Base-by-base conservation (phyloP, 768 basidiomycete genomes). In the Xanthoconium purpureum region DNA sequence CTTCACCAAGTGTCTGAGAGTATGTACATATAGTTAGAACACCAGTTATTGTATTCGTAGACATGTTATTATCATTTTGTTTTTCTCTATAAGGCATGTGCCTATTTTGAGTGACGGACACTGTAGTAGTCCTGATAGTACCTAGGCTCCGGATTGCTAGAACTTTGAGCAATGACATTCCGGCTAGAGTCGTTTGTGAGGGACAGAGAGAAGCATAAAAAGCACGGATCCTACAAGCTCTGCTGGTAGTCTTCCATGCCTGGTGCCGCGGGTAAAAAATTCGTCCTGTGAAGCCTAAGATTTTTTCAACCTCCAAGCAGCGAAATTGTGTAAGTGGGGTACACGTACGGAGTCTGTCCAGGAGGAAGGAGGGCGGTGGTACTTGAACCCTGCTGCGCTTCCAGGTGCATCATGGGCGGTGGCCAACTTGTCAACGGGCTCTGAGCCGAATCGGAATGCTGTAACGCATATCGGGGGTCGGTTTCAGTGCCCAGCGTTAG, bases 141-240 rank as follows among this genome's bases (percentile, higher is more conserved):
- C 12, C 8, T 15, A 7, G 53, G 29, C n/a, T n/a, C 52, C 11
- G 43, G 12, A 37, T 43, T 17, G 32, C 38, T 28, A 38, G 24
- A 4, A 28, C 50, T 46, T 43, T 60, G 58, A 18, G 37, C 9
- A 38, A 54, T 4, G 24, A 24, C 38, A 20, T 42, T 50, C 28
- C 54, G 7, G 33, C 68, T 70, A 42, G 15, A 24, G n/a, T 24
- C 36, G n/a, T 48, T 17, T 20, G 28, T 65, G 38, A 63, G 24
- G 24, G 28, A 37, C 4, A 24, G 32, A 35, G 38, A 37, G 17
- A 24, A 24, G 32, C 20, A 12, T 14, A 36, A 39, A 53, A 35
- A 47, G 37, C 5, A 33, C 18, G 43, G 2, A 28, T 33, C 68
- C 54, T 35, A 69, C 67, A 55, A 63, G 50, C 52, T 49, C 32